Evolutionary conservation across 106 monocot genomes (phyloP).

Genomic region (Platanthera zijinensis): DNA sequence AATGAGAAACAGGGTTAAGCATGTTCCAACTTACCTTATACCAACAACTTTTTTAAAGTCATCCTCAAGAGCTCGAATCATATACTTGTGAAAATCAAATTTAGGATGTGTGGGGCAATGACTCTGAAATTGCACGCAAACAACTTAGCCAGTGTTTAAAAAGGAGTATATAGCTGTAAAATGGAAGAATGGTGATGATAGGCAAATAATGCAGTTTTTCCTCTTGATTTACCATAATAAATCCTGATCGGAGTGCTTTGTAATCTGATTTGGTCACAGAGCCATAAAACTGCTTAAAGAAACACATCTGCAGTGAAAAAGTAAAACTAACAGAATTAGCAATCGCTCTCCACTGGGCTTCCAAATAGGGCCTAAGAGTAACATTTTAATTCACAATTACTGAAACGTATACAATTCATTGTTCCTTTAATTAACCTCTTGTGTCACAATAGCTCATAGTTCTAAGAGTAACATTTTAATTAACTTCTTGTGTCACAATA

Average conservation of each 20-base stretch:
- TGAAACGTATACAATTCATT: too few species aligned
- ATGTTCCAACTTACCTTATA: conserved; percentile 26
- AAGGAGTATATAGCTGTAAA: not conserved
- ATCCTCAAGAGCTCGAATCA: conserved; percentile 52
- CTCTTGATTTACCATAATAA: conserved; percentile 27
- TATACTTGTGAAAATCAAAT: conserved; percentile 58
- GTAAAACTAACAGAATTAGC: not conserved
- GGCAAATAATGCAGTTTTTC: not conserved
- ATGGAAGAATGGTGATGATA: not conserved
- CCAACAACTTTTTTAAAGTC: conserved; percentile 60
- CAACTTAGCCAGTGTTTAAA: not conserved
- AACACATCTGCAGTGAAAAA: conserved; percentile 35
- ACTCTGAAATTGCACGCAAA: conserved; percentile 20
- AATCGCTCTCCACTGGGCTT: too few species aligned
- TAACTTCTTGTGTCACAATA: too few species aligned
- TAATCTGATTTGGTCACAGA: conserved; percentile 57
- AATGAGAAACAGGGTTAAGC: not conserved
- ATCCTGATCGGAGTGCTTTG: conserved; percentile 42
- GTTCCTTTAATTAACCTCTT: too few species aligned
- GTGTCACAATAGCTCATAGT: too few species aligned
- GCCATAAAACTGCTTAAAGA: conserved; percentile 54
- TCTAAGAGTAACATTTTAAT: too few species aligned
- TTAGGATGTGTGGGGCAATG: conserved; percentile 28
- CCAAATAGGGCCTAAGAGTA: not conserved
- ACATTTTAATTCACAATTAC: not conserved